Percentiles rank a stretch among this genome's conserved stretches.
Conservation (phyloP, 176 grass and related monocot species). For the Carex scoparia region DNA sequence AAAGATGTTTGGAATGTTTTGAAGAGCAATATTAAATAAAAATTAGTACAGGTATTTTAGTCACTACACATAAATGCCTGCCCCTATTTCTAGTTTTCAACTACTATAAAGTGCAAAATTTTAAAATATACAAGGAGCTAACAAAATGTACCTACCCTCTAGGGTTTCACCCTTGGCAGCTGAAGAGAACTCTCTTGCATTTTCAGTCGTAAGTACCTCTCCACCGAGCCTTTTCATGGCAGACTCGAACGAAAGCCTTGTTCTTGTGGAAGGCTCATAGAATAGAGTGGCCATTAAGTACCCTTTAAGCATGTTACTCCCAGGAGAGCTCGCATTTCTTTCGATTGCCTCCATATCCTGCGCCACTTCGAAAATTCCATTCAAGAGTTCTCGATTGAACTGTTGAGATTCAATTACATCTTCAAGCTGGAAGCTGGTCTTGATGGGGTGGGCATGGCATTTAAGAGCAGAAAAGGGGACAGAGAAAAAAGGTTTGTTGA, state of each 20-base stretch:
- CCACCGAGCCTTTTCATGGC: conserved; percentile 81
- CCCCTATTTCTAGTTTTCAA: not conserved
- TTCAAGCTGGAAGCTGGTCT: conserved; percentile 40
- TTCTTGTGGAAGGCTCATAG: conserved; percentile 88
- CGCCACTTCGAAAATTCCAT: conserved; percentile 82
- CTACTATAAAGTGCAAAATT: not conserved
- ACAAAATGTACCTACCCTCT: conserved; percentile 38
- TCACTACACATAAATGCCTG: too few relatives aligned
- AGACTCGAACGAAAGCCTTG: conserved; percentile 83
- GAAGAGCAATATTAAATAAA: not conserved
- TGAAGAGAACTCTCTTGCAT: conserved; percentile 95
- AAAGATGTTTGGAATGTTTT: not conserved
- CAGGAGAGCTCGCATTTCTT: conserved; percentile 34
- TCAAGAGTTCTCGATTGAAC: conserved; percentile 56
- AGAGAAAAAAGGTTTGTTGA: not conserved
- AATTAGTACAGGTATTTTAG: not conserved
- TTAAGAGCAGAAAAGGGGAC: not conserved
- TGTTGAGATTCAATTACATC: conserved; percentile 87
- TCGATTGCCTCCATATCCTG: conserved; percentile 81
- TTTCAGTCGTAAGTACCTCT: conserved; percentile 96
- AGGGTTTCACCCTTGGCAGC: conserved; percentile 96
- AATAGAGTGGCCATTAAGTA: conserved; percentile 94
- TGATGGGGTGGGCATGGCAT: not conserved
- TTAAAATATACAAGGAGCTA: not conserved
- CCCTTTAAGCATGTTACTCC: conserved; percentile 61